phyloP scores from a whole-genome alignment of 768 basidiomycete species.

The Steccherinum ochraceum region DNA sequence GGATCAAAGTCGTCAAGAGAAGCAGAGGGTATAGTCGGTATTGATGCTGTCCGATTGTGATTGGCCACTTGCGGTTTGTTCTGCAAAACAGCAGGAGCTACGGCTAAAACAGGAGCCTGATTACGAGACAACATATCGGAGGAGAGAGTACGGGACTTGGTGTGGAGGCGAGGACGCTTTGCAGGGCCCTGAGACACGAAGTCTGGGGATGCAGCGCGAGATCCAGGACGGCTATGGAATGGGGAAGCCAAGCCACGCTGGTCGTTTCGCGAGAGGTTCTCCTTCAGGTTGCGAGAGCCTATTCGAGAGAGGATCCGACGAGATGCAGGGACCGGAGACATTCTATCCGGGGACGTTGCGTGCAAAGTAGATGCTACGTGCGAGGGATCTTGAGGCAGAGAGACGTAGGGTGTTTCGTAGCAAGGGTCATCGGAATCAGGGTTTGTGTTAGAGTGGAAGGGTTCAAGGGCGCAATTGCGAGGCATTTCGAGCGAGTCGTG shows the following conservation, averaged over 20 bases:
- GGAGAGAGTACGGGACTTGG: constrained; percentile 37
- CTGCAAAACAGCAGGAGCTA: background rate
- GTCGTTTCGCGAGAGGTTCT: constrained; percentile 21
- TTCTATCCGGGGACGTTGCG: constrained; percentile 13
- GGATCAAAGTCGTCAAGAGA: constrained; percentile 12
- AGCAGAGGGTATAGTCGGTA: constrained; percentile 13
- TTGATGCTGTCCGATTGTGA: constrained; percentile 18
- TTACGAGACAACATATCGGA: constrained; percentile 1
- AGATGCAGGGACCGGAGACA: constrained; percentile 35
- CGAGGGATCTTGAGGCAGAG: constrained; percentile 6
- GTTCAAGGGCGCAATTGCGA: background rate
- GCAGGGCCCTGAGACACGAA: constrained; percentile 14
- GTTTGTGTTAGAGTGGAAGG: too few relatives aligned
- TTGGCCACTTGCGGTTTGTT: background rate
- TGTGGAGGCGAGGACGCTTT: constrained; percentile 18
- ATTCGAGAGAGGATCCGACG: constrained; percentile 31
- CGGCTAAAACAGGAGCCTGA: background rate
- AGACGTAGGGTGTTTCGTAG: constrained; percentile 1
- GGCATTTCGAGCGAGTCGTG: background rate
- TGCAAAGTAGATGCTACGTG: constrained; percentile 26
- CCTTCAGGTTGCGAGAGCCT: constrained; percentile 34
- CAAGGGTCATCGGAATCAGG: constrained; percentile 11
- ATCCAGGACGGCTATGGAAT: constrained; percentile 39
- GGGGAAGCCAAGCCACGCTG: constrained; percentile 35
- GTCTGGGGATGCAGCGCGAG: constrained; percentile 31